Evolutionary conservation across 1,284 basidiomycete genomes (phyloP).

Genomic region (Phellopilus nigrolimitatus): DNA sequence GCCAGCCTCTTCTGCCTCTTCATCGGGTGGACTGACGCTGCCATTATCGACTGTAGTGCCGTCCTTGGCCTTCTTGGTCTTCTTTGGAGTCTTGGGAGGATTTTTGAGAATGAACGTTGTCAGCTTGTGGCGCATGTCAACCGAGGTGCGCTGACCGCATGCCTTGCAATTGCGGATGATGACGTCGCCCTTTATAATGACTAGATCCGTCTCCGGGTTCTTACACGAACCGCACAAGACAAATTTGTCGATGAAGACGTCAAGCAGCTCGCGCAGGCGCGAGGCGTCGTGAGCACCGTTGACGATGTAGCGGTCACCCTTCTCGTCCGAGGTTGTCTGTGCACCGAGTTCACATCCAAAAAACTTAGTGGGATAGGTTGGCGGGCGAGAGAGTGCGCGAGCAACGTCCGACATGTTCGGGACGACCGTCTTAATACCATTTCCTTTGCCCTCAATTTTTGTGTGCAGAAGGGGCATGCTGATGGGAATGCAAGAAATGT

Average conservation of each 20-base stretch:
- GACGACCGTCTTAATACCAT: conserved; percentile 98
- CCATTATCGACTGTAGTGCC: conserved; percentile 33
- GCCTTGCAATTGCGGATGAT: conserved; percentile 98
- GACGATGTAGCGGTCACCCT: conserved; percentile 97
- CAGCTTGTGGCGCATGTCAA: conserved; percentile 98
- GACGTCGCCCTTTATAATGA: conserved; percentile 85
- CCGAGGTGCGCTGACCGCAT: conserved; percentile 86
- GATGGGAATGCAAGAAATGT: conserved; percentile 1
- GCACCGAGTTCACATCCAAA: conserved; percentile 99
- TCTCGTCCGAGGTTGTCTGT: conserved; percentile 94
- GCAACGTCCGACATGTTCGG: conserved; percentile 99
- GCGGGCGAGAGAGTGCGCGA: conserved; percentile 90
- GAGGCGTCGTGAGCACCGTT: conserved; percentile 94
- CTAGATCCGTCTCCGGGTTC: conserved; percentile 97
- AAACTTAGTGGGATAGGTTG: conserved; percentile 97
- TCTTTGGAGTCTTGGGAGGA: conserved; percentile 85
- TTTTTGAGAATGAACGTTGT: conserved; percentile 98
- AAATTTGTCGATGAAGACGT: conserved; percentile 97
- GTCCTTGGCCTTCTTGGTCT: conserved; percentile 63
- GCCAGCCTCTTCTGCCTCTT: conserved; percentile 49
- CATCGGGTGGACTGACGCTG: conserved; percentile 32
- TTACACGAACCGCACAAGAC: conserved; percentile 98
- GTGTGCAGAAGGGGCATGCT: conserved; percentile 95
- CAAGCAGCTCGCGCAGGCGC: conserved; percentile 93
- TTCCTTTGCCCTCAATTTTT: conserved; percentile 99